Percentiles rank a stretch among this genome's conserved stretches.
Conservation (phyloP, 2,329 filamentous ascomycete genomes). For the Pseudomassariella vexata region DNA sequence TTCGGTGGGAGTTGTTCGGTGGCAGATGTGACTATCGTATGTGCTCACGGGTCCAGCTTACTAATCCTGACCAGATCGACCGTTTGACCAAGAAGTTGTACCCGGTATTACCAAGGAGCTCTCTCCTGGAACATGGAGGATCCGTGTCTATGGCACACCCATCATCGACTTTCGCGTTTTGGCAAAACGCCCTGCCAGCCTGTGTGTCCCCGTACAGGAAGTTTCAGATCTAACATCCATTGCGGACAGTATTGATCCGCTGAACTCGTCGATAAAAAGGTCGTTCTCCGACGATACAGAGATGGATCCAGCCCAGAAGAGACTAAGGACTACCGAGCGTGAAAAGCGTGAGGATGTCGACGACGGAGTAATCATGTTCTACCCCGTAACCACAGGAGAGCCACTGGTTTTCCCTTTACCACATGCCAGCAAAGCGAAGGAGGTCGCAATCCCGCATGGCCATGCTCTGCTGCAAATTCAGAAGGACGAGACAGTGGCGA, state of each 20-base stretch:
- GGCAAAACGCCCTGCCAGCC: slow-evolving; percentile 43
- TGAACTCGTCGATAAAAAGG: slow-evolving; percentile 46
- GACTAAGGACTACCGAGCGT: slow-evolving; percentile 29
- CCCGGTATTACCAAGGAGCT: slow-evolving; percentile 40
- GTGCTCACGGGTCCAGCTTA: no score
- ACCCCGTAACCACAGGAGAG: slow-evolving; percentile 39
- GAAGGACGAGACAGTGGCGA: slow-evolving; percentile 40
- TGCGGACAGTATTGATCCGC: slow-evolving; percentile 23
- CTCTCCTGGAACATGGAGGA: slow-evolving; percentile 51
- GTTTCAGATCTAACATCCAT: slow-evolving; percentile 21
- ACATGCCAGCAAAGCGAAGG: slow-evolving; percentile 38
- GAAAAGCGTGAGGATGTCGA: slow-evolving; percentile 24
- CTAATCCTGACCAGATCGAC: no score
- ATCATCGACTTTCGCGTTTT: slow-evolving; percentile 54
- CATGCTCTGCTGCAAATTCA: slow-evolving; percentile 48
- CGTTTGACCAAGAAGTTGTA: slow-evolving; percentile 37
- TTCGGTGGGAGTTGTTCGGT: no score
- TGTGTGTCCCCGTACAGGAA: slow-evolving; percentile 26
- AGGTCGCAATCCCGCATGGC: slow-evolving; percentile 37
- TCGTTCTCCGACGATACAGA: slow-evolving; percentile 40
- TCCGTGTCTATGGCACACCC: slow-evolving; percentile 40
- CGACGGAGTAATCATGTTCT: slow-evolving; percentile 50
- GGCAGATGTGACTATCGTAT: no score
- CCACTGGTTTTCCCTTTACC: slow-evolving; percentile 47
- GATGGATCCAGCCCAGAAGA: slow-evolving; percentile 29